Evolutionary conservation across 768 basidiomycete genomes (phyloP), one percentile per base, ranked within the genome.

Genomic region (Lactarius pseudohatsudake): DNA sequence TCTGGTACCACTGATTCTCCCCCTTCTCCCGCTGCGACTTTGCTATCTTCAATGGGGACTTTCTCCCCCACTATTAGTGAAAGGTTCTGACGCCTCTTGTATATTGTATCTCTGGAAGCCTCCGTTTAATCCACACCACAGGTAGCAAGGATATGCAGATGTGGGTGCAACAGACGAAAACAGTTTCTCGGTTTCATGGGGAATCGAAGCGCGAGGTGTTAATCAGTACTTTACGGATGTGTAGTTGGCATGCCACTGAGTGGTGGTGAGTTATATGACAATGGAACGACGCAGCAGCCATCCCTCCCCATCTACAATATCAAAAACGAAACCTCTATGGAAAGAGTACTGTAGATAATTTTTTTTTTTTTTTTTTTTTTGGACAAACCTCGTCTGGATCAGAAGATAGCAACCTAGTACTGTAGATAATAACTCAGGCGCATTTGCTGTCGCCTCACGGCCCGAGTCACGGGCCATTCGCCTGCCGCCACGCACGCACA

Each of bases 401-500:
- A n/a, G n/a, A n/a, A n/a, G n/a, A n/a, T n/a, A n/a, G n/a, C n/a
- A n/a, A n/a, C n/a, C n/a, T n/a, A 55, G 15, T 16, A 16, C 28
- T 3, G 26, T 26, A 26, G 30, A 30, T 30, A 30, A 6, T 30
- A 0, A 32, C 40, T 66, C 50, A 54, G 18, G 50, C 18, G 10
- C 28, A 15, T 47, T 66, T 47, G 16, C 18, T 36, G 0, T 30
- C 10, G 58, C 43, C 16, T 47, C 30, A 45, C 60, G 28, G 28
- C 28, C 28, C 28, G 28, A 28, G 28, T 28, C 28, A 28, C 3
- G 66, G 20, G 66, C 58, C 50, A 38, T 73, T 62, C 50, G 79
- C 77, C 53, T 74, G 78, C 61, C 87, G 77, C 90, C 88, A 90
- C 30, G 81, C 74, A 55, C 79, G 79, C 15, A 92, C 91, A 22